Evolutionary conservation across 305 asterid genomes (phyloP), one percentile per base, ranked within the genome.

Genomic region (Ajuga reptans): DNA sequence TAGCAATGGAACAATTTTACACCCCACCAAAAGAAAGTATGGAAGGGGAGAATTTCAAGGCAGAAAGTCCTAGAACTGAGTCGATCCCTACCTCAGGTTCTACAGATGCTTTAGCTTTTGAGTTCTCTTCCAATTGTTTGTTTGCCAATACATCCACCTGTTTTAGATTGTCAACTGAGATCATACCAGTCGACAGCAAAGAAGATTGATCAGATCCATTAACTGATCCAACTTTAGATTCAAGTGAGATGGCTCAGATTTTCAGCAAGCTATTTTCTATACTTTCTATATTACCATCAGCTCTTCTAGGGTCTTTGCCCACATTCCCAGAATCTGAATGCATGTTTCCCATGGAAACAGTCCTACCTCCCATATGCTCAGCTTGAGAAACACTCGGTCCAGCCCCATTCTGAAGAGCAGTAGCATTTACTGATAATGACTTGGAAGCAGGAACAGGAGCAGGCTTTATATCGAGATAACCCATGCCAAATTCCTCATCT

Each of bases 401-500:
- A 68, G 83, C 68, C 70, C 91, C 95, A 73, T 87, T 89, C 72
- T 85, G 92, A 69, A 76, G 71, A 62, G 82, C 76, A 66, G 58
- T 70, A 55, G 85, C 80, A 87, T 76, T 86, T 24, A 76, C 72
- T 2, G 89, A 78, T 71, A 78, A 67, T 69, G 95, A 73, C 79
- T 92, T 91, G 39, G 95, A 68, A 80, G 79, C 79, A 71, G 89
- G 84, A 45, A 76, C 82, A 12, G 90, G 82, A 52, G 81, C 90
- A 63, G 95, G 95, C 79, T 91, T 94, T 75, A 91, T 62, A 63
- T 91, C 97, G 17, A 94, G 86, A 83, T 81, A 87, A 75, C 99
- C 99, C 98, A 91, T 94, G 75, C 99, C 96, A 81, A 94, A 94
- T 80, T 91, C 99, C 73, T 94, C 99, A 80, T 94, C 99, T 5